phyloP scores from a whole-genome alignment of 176 grass and related monocot species.

The Oryza glaberrima region DNA sequence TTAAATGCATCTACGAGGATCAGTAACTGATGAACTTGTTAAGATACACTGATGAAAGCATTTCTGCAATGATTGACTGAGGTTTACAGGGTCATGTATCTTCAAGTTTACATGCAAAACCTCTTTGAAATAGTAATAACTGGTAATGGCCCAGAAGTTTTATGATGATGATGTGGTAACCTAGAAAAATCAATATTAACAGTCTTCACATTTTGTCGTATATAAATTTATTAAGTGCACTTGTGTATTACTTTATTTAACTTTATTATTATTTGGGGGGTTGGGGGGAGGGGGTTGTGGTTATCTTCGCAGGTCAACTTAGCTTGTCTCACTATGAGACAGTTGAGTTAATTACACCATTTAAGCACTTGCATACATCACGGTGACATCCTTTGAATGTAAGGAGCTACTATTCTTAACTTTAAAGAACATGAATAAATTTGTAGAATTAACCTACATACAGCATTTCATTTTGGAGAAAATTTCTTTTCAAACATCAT shows the following conservation, averaged over 20 bases:
- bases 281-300: no score
- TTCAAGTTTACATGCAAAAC: constrained; percentile 12
- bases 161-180: constrained; percentile 5
- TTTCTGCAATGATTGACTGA: not conserved
- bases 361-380: not conserved
- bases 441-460: not conserved
- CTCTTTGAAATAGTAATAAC: not conserved
- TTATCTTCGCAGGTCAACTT: not conserved
- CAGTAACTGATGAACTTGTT: not conserved
- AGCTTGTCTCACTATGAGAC: not conserved
- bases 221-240: not conserved
- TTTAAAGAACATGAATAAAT: not conserved
- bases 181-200: not conserved
- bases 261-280: not conserved
- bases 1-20: not conserved
- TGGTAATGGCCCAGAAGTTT: not conserved
- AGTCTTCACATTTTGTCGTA: not conserved
- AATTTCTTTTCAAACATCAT: constrained; percentile 6
- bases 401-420: not conserved
- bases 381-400: not conserved
- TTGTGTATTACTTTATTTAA: not conserved
- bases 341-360: not conserved
- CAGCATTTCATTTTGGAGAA: constrained; percentile 5
- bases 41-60: not conserved
- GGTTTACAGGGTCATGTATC: not conserved